phyloP scores from a whole-genome alignment of 202 grass and related monocot genomes.

The Zoysia matrella region DNA sequence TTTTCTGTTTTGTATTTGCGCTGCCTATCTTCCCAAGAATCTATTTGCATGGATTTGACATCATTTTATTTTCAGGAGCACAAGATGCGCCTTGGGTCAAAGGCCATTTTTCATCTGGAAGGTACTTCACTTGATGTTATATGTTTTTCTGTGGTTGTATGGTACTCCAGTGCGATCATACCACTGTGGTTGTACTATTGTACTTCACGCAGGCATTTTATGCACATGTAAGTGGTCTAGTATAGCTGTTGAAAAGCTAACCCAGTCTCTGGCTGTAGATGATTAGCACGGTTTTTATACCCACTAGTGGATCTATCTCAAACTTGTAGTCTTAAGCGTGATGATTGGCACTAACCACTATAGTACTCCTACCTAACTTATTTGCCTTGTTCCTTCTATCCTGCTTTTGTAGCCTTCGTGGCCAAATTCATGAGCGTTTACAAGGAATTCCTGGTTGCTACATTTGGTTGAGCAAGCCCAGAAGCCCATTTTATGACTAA shows the following conservation, averaged over 20 bases:
- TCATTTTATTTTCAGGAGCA: constrained; percentile 69
- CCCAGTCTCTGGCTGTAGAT: too few relatives aligned
- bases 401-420: too few relatives aligned
- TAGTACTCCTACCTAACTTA: background rate
- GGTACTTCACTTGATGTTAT: constrained; percentile 47
- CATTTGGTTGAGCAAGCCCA: too few relatives aligned
- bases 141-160: background rate
- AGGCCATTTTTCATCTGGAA: constrained; percentile 98
- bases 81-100: constrained; percentile 95
- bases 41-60: background rate
- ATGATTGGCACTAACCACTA: background rate
- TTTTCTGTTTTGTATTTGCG: background rate
- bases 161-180: background rate
- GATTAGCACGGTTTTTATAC: too few relatives aligned
- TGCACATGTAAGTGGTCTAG: too few relatives aligned
- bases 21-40: background rate
- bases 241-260: too few relatives aligned
- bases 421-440: too few relatives aligned
- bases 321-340: background rate
- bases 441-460: too few relatives aligned
- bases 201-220: background rate
- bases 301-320: too few relatives aligned
- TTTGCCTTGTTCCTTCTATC: background rate
- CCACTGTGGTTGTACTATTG: background rate
- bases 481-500: too few relatives aligned